Base-by-base conservation (phyloP, 495 filamentous ascomycete genomes). In the Evansstolkia leycettana region DNA sequence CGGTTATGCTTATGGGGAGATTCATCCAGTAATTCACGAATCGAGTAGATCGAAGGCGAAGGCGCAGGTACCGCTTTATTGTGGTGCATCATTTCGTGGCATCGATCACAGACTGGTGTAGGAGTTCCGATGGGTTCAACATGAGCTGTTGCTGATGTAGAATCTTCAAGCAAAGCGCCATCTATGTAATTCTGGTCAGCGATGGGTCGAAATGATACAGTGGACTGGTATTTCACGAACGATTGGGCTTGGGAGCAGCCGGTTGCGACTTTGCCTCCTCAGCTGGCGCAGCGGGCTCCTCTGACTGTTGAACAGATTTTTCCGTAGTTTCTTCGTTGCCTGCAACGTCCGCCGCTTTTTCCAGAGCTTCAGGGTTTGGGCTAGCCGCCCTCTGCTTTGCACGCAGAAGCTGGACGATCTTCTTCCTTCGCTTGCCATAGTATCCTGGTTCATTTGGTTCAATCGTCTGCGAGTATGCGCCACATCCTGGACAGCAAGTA, bases 1-100 rank as follows among this genome's bases (percentile, higher is more conserved):
- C 93, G 87, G 51, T 96, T 96, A 43, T 79, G 63, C 48, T 78
- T 84, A 53, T 90, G 72, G 1, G 85, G 85, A 0, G 89, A 87
- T 43, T 89, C 82, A 13, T 74, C 65, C 16, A 99, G 78, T n/a
- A 80, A 92, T 17, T 81, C 75, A 17, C 73, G 67, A 17, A 99
- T 75, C 0, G 84, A 76, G 14, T 83, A 63, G 32, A 94, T 62
- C 5, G 78, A 72, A 0, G 90, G 90, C 46, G 93, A 83, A 17
- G 69, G 56, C 26, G 87, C 81, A 10, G 82, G 69, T 7, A 71
- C 61, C 5, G 77, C 84, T 12, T 64, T 58, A 27, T 75, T 71
- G 43, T 96, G 77, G 47, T 95, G 78, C 18, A 79, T 49, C 6
- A 99, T 59, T 7, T 73, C 60, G 51, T 94, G 86, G 52, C 90